Evolutionary conservation across 805 yeast genomes (phyloP).

Genomic region (Metschnikowia sp.): DNA sequence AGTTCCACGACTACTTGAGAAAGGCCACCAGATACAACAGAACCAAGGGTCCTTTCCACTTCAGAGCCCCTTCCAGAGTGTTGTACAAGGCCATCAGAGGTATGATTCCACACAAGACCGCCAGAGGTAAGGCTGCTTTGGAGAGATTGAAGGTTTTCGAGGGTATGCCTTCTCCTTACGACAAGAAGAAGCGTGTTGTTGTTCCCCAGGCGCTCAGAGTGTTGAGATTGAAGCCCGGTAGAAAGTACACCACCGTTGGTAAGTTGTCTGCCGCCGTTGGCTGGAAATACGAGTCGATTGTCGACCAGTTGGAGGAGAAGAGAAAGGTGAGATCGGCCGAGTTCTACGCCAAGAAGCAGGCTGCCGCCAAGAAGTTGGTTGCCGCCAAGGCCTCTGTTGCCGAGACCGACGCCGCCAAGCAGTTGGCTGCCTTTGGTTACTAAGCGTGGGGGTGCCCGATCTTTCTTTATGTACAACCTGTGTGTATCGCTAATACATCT

Average conservation of each 20-base stretch:
- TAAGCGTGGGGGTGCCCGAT: constrained; percentile 42
- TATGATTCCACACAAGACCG: constrained; percentile 99
- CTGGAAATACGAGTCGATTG: constrained; percentile 99
- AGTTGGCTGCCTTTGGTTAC: constrained; percentile 97
- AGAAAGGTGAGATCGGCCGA: constrained; percentile 98
- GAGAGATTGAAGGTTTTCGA: constrained; percentile 99
- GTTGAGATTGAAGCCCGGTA: constrained; percentile 98
- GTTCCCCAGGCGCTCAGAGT: constrained; percentile 99
- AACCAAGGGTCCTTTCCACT: constrained; percentile 99
- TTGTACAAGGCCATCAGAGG: constrained; percentile 99
- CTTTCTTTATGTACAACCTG: constrained; percentile 15
- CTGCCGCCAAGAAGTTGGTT: constrained; percentile 86
- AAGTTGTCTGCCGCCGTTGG: constrained; percentile 96
- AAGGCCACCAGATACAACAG: constrained; percentile 99
- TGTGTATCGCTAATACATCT: constrained; percentile 17
- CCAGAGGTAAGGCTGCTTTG: constrained; percentile 99
- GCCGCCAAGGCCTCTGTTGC: constrained; percentile 86
- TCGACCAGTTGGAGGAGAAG: constrained; percentile 97
- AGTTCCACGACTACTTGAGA: constrained; percentile 99
- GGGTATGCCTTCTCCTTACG: constrained; percentile 99
- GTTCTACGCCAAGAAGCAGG: constrained; percentile 97
- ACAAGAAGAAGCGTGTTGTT: constrained; percentile 99
- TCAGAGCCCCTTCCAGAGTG: constrained; percentile 99
- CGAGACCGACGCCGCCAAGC: constrained; percentile 84
- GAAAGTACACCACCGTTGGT: constrained; percentile 98